A percentile compares a stretch with the other conserved stretches of the same genome.
These are phyloP conservation scores for Penicillium sp. DNA, from an alignment of 2,329 filamentous ascomycete species.

Conservation along the genomic window DNA sequence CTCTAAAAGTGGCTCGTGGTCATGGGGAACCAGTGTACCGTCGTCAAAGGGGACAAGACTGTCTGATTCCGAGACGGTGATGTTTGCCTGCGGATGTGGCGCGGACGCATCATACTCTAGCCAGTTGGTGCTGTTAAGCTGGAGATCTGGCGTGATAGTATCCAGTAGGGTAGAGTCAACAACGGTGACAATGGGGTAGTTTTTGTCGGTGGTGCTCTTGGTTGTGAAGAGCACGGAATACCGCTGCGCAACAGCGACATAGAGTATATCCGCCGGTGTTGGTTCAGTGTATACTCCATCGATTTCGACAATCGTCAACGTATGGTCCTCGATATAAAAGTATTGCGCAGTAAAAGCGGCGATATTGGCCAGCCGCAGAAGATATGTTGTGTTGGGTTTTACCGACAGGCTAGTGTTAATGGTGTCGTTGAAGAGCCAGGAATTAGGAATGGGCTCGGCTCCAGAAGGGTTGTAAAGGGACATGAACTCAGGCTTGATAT, in stretches of 20 bases:
- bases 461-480: constrained; percentile 54
- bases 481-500: constrained; percentile 51
- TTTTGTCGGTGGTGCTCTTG: constrained; percentile 63
- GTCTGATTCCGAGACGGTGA: constrained; percentile 62
- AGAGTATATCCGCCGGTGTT: constrained; percentile 55
- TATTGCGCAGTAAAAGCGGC: constrained; percentile 67
- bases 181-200: constrained; percentile 66
- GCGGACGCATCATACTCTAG: constrained; percentile 59
- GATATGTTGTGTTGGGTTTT: constrained; percentile 71
- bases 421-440: constrained; percentile 74
- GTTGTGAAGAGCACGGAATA: constrained; percentile 62
- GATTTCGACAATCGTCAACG: constrained; percentile 44
- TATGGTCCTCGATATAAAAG: constrained; percentile 52
- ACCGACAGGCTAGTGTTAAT: constrained; percentile 64
- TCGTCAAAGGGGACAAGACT: constrained; percentile 69
- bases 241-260: constrained; percentile 72
- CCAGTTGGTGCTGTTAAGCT: constrained; percentile 51
- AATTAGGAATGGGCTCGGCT: constrained; percentile 68
- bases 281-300: constrained; percentile 43
- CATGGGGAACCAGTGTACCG: constrained; percentile 31
- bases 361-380: constrained; percentile 74
- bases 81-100: constrained; percentile 53
- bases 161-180: neutral
- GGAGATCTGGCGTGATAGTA: neutral
- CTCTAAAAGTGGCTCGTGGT: constrained; percentile 32